Conservation (phyloP, 306 rosid genomes). For the Medicago ruthenica region DNA sequence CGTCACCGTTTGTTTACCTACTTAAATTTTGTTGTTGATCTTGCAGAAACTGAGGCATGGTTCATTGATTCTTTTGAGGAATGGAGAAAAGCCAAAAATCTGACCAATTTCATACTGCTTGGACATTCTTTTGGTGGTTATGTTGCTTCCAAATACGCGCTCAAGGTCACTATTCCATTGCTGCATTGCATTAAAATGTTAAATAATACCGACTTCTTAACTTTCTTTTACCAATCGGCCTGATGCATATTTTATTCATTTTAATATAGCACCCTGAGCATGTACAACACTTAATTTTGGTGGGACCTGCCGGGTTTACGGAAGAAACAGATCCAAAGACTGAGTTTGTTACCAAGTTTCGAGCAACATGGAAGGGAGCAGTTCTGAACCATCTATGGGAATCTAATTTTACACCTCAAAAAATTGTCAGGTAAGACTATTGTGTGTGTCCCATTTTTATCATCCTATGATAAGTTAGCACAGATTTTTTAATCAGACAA, state of each 20-base stretch:
- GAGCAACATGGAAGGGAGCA: constrained; percentile 95
- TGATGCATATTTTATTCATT: constrained; percentile 43
- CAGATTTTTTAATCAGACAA: neutral
- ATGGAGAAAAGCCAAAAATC: constrained; percentile 94
- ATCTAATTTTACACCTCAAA: constrained; percentile 96
- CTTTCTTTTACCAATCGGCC: constrained; percentile 26
- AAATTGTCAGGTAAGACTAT: constrained; percentile 65
- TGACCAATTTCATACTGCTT: constrained; percentile 81
- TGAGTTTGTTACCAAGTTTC: constrained; percentile 63
- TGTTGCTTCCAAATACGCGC: constrained; percentile 91
- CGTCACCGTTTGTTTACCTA: neutral
- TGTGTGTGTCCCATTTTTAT: neutral
- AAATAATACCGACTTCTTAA: neutral
- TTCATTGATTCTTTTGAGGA: constrained; percentile 95
- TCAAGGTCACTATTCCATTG: constrained; percentile 65
- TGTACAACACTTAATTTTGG: constrained; percentile 83
- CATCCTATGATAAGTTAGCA: neutral
- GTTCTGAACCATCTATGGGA: constrained; percentile 89
- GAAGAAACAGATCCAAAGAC: constrained; percentile 61
- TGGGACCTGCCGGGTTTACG: constrained; percentile 87
- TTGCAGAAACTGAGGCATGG: constrained; percentile 98
- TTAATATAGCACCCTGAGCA: constrained; percentile 84
- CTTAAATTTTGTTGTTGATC: constrained; percentile 37
- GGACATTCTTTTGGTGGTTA: constrained; percentile 99
- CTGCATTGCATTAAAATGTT: constrained; percentile 33